phyloP scores from a whole-genome alignment of 2,329 filamentous ascomycete genomes.

The Sporothrix variecibatus region DNA sequence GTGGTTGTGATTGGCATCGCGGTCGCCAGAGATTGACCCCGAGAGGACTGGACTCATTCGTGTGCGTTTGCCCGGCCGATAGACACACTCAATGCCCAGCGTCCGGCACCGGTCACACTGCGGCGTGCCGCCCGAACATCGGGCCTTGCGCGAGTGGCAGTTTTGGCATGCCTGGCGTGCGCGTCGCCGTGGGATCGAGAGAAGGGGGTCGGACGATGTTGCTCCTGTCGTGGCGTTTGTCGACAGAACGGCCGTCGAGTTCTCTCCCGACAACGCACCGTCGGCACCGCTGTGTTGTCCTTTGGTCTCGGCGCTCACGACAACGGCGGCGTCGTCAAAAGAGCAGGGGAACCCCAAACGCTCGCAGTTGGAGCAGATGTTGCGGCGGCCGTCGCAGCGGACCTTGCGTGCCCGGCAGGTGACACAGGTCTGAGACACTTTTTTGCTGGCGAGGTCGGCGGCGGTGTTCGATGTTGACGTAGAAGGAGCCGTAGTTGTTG shows the following conservation, averaged over 20 bases:
- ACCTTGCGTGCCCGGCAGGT: constrained; percentile 60
- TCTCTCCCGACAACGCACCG: not conserved
- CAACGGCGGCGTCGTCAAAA: constrained; percentile 49
- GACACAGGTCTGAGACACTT: constrained; percentile 53
- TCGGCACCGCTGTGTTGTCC: not conserved
- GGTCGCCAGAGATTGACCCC: constrained; percentile 15
- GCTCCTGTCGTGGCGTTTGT: not conserved
- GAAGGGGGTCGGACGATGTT: constrained; percentile 35
- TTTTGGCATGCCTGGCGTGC: constrained; percentile 59
- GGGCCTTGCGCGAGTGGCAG: constrained; percentile 60
- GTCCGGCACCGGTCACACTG: constrained; percentile 55
- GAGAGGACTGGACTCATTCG: constrained; percentile 28
- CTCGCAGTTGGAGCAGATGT: constrained; percentile 60
- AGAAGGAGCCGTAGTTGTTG: not conserved
- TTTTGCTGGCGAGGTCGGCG: constrained; percentile 35
- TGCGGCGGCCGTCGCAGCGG: constrained; percentile 56
- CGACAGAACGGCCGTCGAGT: not conserved
- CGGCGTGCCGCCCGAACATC: constrained; percentile 59
- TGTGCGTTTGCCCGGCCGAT: constrained; percentile 51
- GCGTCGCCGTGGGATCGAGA: constrained; percentile 52
- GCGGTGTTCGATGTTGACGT: not conserved
- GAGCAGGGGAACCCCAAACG: constrained; percentile 60
- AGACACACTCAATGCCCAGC: constrained; percentile 58
- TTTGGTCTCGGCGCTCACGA: constrained; percentile 30
- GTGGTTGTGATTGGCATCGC: not conserved